Base-by-base conservation (phyloP, 116 monocot species). In the Phalaenopsis hybrid region DNA sequence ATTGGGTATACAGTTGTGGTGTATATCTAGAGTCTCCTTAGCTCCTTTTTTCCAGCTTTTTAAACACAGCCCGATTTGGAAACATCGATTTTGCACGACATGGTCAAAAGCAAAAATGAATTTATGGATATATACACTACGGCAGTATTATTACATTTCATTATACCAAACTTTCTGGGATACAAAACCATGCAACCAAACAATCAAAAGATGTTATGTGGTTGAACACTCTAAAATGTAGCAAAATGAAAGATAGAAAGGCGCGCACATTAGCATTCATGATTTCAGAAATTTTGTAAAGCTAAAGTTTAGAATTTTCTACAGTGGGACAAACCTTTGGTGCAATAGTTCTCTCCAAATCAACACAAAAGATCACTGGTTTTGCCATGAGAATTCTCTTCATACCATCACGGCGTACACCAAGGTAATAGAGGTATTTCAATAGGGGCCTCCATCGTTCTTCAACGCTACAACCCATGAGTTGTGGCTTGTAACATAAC, bases 401-500 rank as follows among this genome's bases (percentile, higher is more conserved):
- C 98, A 98, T 90, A 25, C 98, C 98, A 86, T 98, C 95, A 80
- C 88, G 87, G 9, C 79, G 81, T 78, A 98, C 83, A 44, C 93
- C 94, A 79, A 94, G 93, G 83, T 97, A 93, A 82, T 97, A 94
- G 50, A 97, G 61, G 68, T 94, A 97, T 78, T 90, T 94, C 23
- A 97, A 93, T 73, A 97, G 93, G 51, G 97, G 97, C 79, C 89
- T 97, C 97, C 88, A 97, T 79, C 90, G 86, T 82, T 97, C 91
- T 80, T 97, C 93, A 83, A 97, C 92, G 85, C 94, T 93, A 76
- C 97, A 94, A 74, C 90, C 97, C 91, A 97, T 97, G 61, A 97
- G 79, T 49, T 94, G 94, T 77, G 97, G 97, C 68, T 92, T 94
- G 79, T 85, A 90, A 76, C 93, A 89, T 74, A 97, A 79, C n/a